Base-by-base conservation (phyloP, 345 rosid genomes). In the Microcos paniculata region DNA sequence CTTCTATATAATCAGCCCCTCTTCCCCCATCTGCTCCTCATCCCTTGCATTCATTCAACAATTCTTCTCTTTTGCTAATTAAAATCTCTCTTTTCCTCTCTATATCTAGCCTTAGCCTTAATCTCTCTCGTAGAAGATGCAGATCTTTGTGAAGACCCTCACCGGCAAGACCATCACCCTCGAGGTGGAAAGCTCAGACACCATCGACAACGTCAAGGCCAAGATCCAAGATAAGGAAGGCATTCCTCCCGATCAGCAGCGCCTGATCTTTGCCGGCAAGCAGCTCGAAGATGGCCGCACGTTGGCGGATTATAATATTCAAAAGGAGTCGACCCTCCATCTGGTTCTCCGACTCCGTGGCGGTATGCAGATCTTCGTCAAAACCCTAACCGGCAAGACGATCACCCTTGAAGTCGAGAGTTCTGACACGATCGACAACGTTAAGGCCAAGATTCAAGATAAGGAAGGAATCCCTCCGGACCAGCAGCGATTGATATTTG, bases 211-310 rank as follows among this genome's bases (percentile, higher is more conserved):
- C 7, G 66, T 62, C 43, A 62, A 62, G 66, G 66, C 66, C 9
- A 62, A 62, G 23, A 62, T 62, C n/a, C 66, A 62, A 11, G 66
- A 62, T 23, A 62, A 62, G 66, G 67, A 62, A 18, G 67, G 67
- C 1, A 62, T 62, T 12, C 67, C 67, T 62, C 66, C 67, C 3
- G 67, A 62, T 8, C 67, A 62, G 26, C 67, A 62, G 67, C 24
- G 67, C 0, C 15, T 62, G 42, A 62, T 62, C 24, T 62, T 62
- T 13, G 67, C 67, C 11, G 67, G 67, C 14, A 62, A 62, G 42
- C 67, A 62, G 21, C 24, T 62, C 0, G 67, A 62, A 13, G 67
- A 62, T 10, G 67, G 67, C 4, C 24, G 67, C 0, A 62, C 67
- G 21, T n/a, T 62, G 13, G 67, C 67, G 12, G 67, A 62, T 35